These are phyloP conservation scores for Pulveroboletus sp. DNA, from an alignment of 768 basidiomycete genomes.

Conservation along the genomic window DNA sequence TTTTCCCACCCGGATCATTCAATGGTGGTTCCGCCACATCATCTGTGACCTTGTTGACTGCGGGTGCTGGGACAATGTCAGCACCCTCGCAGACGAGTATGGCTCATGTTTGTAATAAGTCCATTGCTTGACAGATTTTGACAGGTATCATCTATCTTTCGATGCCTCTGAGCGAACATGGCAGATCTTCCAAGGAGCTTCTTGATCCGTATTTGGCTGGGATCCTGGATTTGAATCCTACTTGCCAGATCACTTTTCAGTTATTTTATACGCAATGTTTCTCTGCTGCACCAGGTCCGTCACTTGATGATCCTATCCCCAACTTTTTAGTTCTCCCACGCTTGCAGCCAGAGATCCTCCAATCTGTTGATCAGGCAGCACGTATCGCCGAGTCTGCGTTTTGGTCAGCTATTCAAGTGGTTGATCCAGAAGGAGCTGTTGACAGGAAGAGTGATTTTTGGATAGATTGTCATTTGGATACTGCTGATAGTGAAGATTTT, in stretches of 20 bases:
- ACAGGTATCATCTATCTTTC: conserved; percentile 60
- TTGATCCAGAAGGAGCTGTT: neutral
- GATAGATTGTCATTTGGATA: neutral
- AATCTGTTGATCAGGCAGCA: conserved; percentile 55
- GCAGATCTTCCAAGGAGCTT: conserved; percentile 36
- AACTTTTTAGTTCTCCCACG: conserved; percentile 23
- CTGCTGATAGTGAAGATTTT: neutral
- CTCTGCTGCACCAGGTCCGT: neutral
- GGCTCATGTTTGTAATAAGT: neutral
- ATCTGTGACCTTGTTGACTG: conserved; percentile 59
- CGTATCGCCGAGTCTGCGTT: conserved; percentile 55
- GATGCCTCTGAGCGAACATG: conserved; percentile 40
- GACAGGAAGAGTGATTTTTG: conserved; percentile 9
- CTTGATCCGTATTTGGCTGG: conserved; percentile 54
- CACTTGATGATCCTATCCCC: neutral
- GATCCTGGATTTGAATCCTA: conserved; percentile 29
- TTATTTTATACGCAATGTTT: conserved; percentile 52
- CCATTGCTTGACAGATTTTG: conserved; percentile 2
- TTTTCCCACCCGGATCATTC: conserved; percentile 70
- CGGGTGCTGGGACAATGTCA: conserved; percentile 71
- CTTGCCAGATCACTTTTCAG: conserved; percentile 40
- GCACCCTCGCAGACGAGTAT: conserved; percentile 67
- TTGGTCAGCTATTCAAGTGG: conserved; percentile 33
- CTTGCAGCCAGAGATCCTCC: conserved; percentile 39
- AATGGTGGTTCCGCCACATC: conserved; percentile 42